Evolutionary conservation across 2,329 filamentous ascomycete genomes (phyloP).

Genomic region (Ceratocystis harringtonii): DNA sequence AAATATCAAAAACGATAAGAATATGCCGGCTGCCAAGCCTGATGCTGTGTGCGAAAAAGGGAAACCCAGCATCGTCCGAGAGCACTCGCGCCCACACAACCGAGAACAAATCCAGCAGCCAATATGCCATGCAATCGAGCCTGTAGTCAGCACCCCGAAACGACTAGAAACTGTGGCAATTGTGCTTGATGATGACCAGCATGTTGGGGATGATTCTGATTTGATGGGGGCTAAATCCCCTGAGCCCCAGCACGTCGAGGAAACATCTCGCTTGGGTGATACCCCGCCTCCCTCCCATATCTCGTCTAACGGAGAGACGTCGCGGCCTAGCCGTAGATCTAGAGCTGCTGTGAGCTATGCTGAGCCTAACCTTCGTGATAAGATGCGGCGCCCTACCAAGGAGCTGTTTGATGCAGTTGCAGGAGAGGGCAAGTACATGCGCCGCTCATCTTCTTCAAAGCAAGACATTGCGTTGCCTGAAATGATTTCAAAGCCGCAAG

Average conservation of each 20-base stretch:
- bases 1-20: constrained; percentile 6
- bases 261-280: constrained; percentile 29
- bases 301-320: constrained; percentile 38
- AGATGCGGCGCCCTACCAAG: constrained; percentile 70
- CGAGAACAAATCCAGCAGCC: constrained; percentile 4
- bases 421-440: constrained; percentile 42
- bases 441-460: constrained; percentile 23
- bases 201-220: background rate
- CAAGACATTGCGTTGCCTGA: constrained; percentile 16
- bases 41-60: background rate
- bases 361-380: constrained; percentile 65
- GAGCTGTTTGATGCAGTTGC: constrained; percentile 60
- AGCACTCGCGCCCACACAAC: constrained; percentile 3
- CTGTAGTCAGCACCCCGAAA: background rate
- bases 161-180: constrained; percentile 15
- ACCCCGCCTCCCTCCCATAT: constrained; percentile 47
- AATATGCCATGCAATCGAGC: constrained; percentile 4
- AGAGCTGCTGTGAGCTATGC: constrained; percentile 62
- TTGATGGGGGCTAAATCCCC: constrained; percentile 26
- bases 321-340: constrained; percentile 51
- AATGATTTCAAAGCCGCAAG: constrained; percentile 2
- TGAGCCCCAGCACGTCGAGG: constrained; percentile 26
- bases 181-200: constrained; percentile 20
- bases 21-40: background rate
- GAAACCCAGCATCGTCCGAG: background rate